Evolutionary conservation across 2,329 filamentous ascomycete species (phyloP).

Genomic region (Phialemoniopsis sp.): DNA sequence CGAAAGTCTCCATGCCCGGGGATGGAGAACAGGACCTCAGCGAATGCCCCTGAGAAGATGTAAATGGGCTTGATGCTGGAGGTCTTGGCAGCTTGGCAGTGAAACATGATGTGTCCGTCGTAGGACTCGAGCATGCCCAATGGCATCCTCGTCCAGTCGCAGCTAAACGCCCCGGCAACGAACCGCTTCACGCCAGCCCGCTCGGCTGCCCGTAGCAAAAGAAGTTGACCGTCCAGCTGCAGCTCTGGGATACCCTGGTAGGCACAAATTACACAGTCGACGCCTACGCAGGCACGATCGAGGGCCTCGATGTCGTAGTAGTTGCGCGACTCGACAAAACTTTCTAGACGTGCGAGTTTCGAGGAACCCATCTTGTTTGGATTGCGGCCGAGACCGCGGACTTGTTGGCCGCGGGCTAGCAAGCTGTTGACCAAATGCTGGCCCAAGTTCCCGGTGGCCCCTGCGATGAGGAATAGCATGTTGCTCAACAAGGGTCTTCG

Average conservation of each 20-base stretch:
- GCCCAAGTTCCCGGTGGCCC: no score
- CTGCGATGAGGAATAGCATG: no score
- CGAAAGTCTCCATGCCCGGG: slow-evolving; percentile 8
- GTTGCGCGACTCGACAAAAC: no score
- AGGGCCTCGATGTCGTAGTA: slow-evolving; percentile 5
- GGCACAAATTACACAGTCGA: slow-evolving; percentile 5
- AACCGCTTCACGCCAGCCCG: slow-evolving; percentile 23
- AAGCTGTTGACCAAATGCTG: no score
- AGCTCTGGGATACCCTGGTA: slow-evolving; percentile 8
- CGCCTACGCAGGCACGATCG: slow-evolving; percentile 4
- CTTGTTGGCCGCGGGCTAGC: no score
- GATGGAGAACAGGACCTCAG: slow-evolving; percentile 16
- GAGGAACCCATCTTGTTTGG: no score
- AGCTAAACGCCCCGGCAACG: slow-evolving; percentile 22
- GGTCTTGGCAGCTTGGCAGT: slow-evolving; percentile 18
- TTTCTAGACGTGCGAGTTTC: no score
- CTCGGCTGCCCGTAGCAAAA: slow-evolving; percentile 28
- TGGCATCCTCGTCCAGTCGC: slow-evolving; percentile 21
- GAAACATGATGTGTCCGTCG: slow-evolving; percentile 25
- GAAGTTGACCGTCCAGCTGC: slow-evolving; percentile 24
- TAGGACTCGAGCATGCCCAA: slow-evolving; percentile 25
- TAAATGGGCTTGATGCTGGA: slow-evolving; percentile 22
- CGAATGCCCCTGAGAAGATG: slow-evolving; percentile 21
- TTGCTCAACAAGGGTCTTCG: no score
- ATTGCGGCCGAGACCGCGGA: no score